phyloP scores from a whole-genome alignment of 441 rosid species.

The Erodium trifolium region DNA sequence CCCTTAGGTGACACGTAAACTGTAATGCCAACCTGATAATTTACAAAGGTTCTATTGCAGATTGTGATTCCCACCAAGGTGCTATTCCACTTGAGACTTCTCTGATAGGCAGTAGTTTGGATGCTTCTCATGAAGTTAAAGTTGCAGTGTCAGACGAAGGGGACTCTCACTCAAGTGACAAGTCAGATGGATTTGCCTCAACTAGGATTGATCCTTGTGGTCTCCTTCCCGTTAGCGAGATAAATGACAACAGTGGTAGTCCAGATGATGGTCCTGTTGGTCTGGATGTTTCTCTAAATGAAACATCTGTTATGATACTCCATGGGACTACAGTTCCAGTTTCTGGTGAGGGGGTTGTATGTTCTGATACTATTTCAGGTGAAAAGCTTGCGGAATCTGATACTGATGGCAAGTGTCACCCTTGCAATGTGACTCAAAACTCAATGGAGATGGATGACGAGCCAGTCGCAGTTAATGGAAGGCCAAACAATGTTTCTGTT shows the following conservation, averaged over 20 bases:
- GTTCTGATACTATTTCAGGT: neutral
- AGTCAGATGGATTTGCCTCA: constrained; percentile 7
- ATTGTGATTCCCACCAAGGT: constrained; percentile 1
- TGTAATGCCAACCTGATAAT: constrained; percentile 18
- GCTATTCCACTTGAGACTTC: constrained; percentile 12
- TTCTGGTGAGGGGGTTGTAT: constrained; percentile 1
- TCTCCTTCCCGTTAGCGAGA: neutral
- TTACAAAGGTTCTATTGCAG: constrained; percentile 14
- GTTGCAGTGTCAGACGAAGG: constrained; percentile 19
- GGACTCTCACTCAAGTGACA: constrained; percentile 18
- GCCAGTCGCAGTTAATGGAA: constrained; percentile 8
- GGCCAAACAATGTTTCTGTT: constrained; percentile 12
- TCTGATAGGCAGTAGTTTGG: constrained; percentile 13
- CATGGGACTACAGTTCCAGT: neutral
- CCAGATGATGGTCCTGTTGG: neutral
- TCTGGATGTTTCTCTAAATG: neutral
- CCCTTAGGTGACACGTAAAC: constrained; percentile 22
- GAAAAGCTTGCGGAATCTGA: constrained; percentile 12
- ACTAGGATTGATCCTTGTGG: neutral
- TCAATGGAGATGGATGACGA: constrained; percentile 22
- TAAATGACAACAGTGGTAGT: neutral
- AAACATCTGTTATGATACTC: neutral
- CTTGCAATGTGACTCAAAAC: neutral
- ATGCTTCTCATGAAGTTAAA: constrained; percentile 23
- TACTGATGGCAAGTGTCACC: constrained; percentile 15